Percentiles rank a stretch among this genome's conserved stretches.
phyloP scores from a whole-genome alignment of 2,329 filamentous ascomycete genomes.

The Fusarium newnesense region DNA sequence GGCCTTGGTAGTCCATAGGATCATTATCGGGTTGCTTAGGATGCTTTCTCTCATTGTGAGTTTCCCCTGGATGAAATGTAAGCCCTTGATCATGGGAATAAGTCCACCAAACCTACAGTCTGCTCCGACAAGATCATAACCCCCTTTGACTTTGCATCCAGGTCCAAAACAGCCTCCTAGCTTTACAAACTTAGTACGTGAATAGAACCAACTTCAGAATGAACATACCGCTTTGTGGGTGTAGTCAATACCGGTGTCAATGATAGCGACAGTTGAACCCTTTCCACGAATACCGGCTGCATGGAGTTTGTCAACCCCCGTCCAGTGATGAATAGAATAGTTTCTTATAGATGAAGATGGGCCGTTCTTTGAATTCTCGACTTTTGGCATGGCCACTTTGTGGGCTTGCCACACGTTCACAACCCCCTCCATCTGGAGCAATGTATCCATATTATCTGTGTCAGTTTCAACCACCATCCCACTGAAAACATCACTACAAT shows the following conservation, averaged over 20 bases:
- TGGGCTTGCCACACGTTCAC: constrained; percentile 51
- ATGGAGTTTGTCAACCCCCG: constrained; percentile 53
- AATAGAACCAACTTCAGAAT: background rate
- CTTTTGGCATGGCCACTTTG: constrained; percentile 40
- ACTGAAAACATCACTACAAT: constrained; percentile 50
- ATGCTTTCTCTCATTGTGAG: constrained; percentile 43
- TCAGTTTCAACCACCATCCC: constrained; percentile 49
- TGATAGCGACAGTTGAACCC: constrained; percentile 52
- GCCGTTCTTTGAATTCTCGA: constrained; percentile 16
- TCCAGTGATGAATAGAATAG: constrained; percentile 52
- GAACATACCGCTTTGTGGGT: constrained; percentile 49
- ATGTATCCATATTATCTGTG: constrained; percentile 47
- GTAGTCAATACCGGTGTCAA: constrained; percentile 55
- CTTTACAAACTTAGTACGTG: constrained; percentile 31
- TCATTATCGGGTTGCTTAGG: constrained; percentile 50
- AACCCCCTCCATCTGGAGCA: constrained; percentile 48
- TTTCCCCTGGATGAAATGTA: constrained; percentile 42
- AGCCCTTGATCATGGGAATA: background rate
- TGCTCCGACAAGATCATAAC: constrained; percentile 52
- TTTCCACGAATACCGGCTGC: constrained; percentile 51
- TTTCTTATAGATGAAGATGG: constrained; percentile 37
- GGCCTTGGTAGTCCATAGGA: constrained; percentile 49
- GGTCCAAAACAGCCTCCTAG: constrained; percentile 53
- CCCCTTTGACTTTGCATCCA: constrained; percentile 52
- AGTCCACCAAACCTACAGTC: constrained; percentile 40